Base-by-base conservation (phyloP, 352 stramenopile species). In the Elongisporangium senticosum region DNA sequence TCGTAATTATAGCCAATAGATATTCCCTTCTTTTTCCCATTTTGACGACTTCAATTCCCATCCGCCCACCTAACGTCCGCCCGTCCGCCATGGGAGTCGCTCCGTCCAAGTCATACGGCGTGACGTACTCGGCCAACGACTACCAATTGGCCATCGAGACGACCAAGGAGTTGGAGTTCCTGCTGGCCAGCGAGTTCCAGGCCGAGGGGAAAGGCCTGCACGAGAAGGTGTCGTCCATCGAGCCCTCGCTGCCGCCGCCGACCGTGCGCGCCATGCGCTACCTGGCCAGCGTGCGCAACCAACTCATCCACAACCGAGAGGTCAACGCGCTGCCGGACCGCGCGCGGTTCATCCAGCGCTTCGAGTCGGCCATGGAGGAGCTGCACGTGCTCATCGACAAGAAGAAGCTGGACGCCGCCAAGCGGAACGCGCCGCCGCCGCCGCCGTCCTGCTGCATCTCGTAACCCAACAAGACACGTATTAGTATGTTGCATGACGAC, bases 101-200 rank as follows among this genome's bases (percentile, higher is more conserved):
- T 21, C 19, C 22, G 51, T 56, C 51, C 51, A 37, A 20, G 22
- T 37, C 33, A 10, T 43, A 43, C 11, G 33, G 33, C 7, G 33
- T 43, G 33, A 43, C 33, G 61, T 76, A 81, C 70, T 75, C 76
- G 13, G 7, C 43, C 47, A 92, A 92, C 64, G 86, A 95, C 68
- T 92, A 87, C 49, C 80, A 95, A 61, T 71, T 95, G 19, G 83
- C 74, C 23, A 92, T 93, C 63, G 84, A 92, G 68, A 64, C 76
- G 19, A 87, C 81, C 60, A 93, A 95, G 63, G 81, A 93, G 62
- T 65, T 93, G 11, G 86, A 95, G 66, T 72, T 76, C 56, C 48
- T 83, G 21, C 71, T 95, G 19, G 76, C 81, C 63, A 65, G 55
- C 13, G 66, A 92, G 53, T 90, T 93, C 53, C 66, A 69, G n/a